Conservation (phyloP, 2,329 filamentous ascomycete genomes). For the Colletotrichum lini region DNA sequence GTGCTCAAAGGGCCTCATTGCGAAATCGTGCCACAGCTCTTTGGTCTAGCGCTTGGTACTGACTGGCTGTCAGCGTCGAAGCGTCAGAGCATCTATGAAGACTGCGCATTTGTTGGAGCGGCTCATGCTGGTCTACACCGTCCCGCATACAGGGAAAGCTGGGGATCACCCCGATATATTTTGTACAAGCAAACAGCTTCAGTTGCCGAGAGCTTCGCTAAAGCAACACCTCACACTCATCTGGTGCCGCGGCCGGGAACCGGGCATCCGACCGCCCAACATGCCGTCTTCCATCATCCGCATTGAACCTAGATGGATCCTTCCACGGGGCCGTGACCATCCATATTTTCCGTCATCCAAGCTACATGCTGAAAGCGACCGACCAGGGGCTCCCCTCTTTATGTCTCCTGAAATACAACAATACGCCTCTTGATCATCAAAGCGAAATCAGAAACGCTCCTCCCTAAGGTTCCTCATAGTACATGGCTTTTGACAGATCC, state of each 20-base stretch:
- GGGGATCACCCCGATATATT: constrained; percentile 33
- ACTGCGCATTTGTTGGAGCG: not conserved
- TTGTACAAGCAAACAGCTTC: constrained; percentile 39
- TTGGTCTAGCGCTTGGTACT: not conserved
- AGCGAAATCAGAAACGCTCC: constrained; percentile 41
- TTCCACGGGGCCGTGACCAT: constrained; percentile 1
- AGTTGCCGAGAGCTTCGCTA: constrained; percentile 30
- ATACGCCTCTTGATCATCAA: constrained; percentile 42
- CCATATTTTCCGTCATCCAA: constrained; percentile 39
- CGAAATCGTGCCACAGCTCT: not conserved
- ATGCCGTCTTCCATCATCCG: not conserved
- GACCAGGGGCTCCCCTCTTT: constrained; percentile 41
- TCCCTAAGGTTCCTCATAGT: constrained; percentile 41
- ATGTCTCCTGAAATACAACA: constrained; percentile 41
- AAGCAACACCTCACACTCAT: constrained; percentile 18
- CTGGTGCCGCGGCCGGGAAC: constrained; percentile 2
- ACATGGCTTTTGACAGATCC: constrained; percentile 39
- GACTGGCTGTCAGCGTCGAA: not conserved
- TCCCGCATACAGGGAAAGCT: constrained; percentile 10
- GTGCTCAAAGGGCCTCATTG: constrained; percentile 1
- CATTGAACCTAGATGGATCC: constrained; percentile 28
- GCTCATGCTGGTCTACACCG: constrained; percentile 1
- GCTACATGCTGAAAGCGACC: constrained; percentile 42
- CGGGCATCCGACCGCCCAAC: constrained; percentile 16
- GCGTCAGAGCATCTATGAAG: not conserved